Evolutionary conservation across 345 rosid genomes (phyloP).

Genomic region (Carallia brachiata): DNA sequence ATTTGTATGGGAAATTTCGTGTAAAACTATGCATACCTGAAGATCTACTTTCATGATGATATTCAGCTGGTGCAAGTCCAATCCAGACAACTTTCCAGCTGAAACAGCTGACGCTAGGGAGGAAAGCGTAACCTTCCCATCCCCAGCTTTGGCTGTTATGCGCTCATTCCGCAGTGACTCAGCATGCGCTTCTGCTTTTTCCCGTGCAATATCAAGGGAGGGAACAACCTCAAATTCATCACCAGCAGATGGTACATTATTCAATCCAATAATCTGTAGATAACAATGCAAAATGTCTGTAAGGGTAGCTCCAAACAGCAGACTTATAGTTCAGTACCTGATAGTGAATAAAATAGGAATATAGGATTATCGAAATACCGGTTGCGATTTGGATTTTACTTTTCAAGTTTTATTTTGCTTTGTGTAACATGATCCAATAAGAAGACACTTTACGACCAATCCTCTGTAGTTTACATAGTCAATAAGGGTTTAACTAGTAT

Average conservation of each 20-base stretch:
- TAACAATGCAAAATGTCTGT: too few relatives aligned
- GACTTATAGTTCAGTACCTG: too few relatives aligned
- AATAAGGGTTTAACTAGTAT: too few relatives aligned
- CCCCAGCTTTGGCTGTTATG: constrained; percentile 91
- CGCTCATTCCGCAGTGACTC: constrained; percentile 68
- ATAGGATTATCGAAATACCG: too few relatives aligned
- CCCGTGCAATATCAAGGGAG: constrained; percentile 86
- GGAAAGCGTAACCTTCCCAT: constrained; percentile 93
- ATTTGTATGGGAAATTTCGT: neutral
- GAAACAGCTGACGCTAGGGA: constrained; percentile 93
- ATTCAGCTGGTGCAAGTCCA: constrained; percentile 95
- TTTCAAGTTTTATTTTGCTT: too few relatives aligned
- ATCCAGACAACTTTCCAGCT: constrained; percentile 74
- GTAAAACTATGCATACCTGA: constrained; percentile 57
- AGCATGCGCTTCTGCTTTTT: constrained; percentile 75
- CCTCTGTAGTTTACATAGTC: too few relatives aligned
- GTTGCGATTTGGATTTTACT: too few relatives aligned
- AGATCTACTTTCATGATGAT: constrained; percentile 89
- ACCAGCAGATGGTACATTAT: constrained; percentile 81
- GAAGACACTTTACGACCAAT: too few relatives aligned
- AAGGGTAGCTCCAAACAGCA: too few relatives aligned
- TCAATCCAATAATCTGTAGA: constrained; percentile 76
- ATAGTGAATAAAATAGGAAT: too few relatives aligned
- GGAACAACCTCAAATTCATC: constrained; percentile 87
- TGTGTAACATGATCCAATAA: too few relatives aligned